Evolutionary conservation across 306 rosid species (phyloP), one percentile per base, ranked within the genome.

Genomic region (Arachis hypogaea): DNA sequence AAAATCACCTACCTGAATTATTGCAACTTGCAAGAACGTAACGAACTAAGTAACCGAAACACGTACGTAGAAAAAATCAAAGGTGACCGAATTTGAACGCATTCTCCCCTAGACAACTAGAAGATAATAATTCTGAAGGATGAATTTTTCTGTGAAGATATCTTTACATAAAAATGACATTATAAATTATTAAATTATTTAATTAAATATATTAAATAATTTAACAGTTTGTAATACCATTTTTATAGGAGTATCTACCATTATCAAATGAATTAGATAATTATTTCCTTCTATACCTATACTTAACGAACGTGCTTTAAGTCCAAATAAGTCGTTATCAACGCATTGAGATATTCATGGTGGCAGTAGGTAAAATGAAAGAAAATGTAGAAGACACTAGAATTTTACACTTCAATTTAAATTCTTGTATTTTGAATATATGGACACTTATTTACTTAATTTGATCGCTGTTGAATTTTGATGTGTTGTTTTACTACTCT

Each of bases 311-410:
- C 69, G 73, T 77, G 59, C 43, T 28, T 59, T 4, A 61, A 61
- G 42, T 68, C 9, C 36, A 29, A 3, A 29, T 11, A 66, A 51
- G 81, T 75, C 76, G 33, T 55, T 69, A 66, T 78, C 72, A 64
- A 59, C 56, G 38, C 59, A 46, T 41, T 46, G 29, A 56, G 55
- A 42, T 71, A 57, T 16, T 45, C 12, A 7, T 5, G 49, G 40
- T 46, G 43, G 80, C 7, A 14, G 83, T 82, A 33, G 80, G 82
- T 78, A 73, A 75, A 59, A 58, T 66, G 22, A 74, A 51, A 33
- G 38, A 33, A 33, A 33, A 64, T 6, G 71, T 69, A 69, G 58
- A 69, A 72, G 38, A 33, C 38, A 2, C 38, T 0, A 33, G 38
- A 33, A 33, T 33, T 33, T 33, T 33, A 33, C 38, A 2, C 4